Evolutionary conservation across 1,284 basidiomycete species (phyloP).

Genomic region (Microbotryum intermedium): DNA sequence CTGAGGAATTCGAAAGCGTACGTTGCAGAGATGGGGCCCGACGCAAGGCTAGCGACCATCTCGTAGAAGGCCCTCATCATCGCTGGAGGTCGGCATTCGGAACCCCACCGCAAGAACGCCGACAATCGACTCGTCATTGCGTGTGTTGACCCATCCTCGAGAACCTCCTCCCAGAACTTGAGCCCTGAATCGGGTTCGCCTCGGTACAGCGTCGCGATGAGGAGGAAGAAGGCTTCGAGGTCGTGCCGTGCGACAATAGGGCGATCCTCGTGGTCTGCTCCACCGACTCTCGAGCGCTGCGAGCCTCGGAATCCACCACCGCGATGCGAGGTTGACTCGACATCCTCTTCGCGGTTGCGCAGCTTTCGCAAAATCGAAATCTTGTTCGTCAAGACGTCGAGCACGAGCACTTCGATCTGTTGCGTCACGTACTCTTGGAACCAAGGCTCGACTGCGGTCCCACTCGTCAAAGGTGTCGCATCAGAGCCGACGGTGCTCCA

Average conservation of each 20-base stretch:
- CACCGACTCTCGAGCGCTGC: background rate
- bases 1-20: constrained; percentile 71
- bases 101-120: constrained; percentile 75
- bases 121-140: constrained; percentile 48
- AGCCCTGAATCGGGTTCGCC: constrained; percentile 64
- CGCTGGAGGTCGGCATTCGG: constrained; percentile 61
- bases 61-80: constrained; percentile 75
- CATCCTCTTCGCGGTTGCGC: constrained; percentile 82
- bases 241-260: constrained; percentile 57
- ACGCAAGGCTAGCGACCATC: constrained; percentile 76
- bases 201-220: constrained; percentile 72
- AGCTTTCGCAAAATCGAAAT: constrained; percentile 82
- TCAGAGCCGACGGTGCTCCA: constrained; percentile 38
- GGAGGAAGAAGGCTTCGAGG: constrained; percentile 70
- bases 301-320: constrained; percentile 45
- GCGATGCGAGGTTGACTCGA: constrained; percentile 43
- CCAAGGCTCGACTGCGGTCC: constrained; percentile 53
- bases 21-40: constrained; percentile 73
- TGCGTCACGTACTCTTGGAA: constrained; percentile 58
- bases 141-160: constrained; percentile 36
- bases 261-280: background rate
- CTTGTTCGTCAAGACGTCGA: constrained; percentile 64
- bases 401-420: constrained; percentile 62
- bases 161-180: constrained; percentile 70
- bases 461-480: constrained; percentile 38